Conservation (phyloP, 495 filamentous ascomycete species). For the Lepraria neglecta region DNA sequence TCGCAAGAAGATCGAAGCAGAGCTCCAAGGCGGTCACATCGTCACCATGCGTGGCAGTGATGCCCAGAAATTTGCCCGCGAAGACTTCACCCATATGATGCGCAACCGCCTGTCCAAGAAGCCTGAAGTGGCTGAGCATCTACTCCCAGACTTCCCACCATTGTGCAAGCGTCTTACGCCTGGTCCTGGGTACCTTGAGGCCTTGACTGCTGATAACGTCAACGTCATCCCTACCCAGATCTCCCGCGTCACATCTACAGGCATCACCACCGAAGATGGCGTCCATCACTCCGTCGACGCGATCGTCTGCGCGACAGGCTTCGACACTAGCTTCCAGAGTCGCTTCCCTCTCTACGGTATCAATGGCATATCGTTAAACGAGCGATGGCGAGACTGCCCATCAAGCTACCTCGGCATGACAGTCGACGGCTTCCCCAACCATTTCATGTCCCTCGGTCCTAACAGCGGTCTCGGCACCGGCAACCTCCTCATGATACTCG, state of each 20-base stretch:
- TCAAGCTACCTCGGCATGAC: slow-evolving; percentile 56
- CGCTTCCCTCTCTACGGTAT: slow-evolving; percentile 47
- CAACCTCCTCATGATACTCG: slow-evolving; percentile 53
- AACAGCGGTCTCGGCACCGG: slow-evolving; percentile 36
- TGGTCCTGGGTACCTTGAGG: slow-evolving; percentile 66
- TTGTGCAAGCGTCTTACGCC: slow-evolving; percentile 66
- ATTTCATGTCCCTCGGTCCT: slow-evolving; percentile 51
- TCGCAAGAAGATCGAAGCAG: slow-evolving; percentile 47
- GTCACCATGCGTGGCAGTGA: slow-evolving; percentile 50
- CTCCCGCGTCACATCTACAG: slow-evolving; percentile 38
- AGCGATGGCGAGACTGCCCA: slow-evolving; percentile 45
- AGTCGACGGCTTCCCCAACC: slow-evolving; percentile 59
- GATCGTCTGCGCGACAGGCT: slow-evolving; percentile 47
- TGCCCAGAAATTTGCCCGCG: slow-evolving; percentile 42
- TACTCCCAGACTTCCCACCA: slow-evolving; percentile 59
- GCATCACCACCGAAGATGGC: slow-evolving; percentile 47
- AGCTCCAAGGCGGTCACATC: slow-evolving; percentile 52
- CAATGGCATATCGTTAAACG: slow-evolving; percentile 41
- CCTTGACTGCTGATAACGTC: slow-evolving; percentile 51
- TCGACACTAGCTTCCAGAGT: slow-evolving; percentile 45
- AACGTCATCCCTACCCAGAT: slow-evolving; percentile 40
- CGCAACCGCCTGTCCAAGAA: slow-evolving; percentile 45
- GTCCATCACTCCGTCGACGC: slow-evolving; percentile 37
- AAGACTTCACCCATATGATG: slow-evolving; percentile 50
- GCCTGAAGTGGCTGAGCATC: slow-evolving; percentile 47